These are phyloP conservation scores for Neonectria magnoliae DNA, from an alignment of 2,329 filamentous ascomycete species.

Conservation along the genomic window DNA sequence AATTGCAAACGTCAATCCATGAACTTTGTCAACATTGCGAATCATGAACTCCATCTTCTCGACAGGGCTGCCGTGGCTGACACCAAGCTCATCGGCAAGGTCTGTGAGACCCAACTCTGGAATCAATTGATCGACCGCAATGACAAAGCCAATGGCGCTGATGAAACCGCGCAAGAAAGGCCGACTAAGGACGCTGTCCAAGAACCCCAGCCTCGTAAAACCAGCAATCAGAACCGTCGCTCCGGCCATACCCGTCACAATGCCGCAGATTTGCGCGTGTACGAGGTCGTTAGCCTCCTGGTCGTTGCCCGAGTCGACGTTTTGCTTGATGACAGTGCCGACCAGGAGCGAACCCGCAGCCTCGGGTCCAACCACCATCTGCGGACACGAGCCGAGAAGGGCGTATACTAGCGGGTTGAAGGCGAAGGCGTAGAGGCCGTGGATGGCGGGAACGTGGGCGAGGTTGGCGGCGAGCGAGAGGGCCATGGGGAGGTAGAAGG, in stretches of 20 bases:
- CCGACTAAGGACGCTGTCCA: slow-evolving; percentile 92
- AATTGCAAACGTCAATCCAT: slow-evolving; percentile 79
- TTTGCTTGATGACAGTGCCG: slow-evolving; percentile 84
- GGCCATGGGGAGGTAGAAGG: slow-evolving; percentile 97
- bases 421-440: slow-evolving; percentile 93
- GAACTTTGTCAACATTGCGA: slow-evolving; percentile 70
- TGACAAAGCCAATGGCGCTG: slow-evolving; percentile 95
- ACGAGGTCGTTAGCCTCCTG: slow-evolving; percentile 72
- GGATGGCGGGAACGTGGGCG: slow-evolving; percentile 90
- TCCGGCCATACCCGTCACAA: slow-evolving; percentile 88
- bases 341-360: slow-evolving; percentile 92
- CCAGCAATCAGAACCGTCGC: slow-evolving; percentile 90
- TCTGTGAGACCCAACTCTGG: slow-evolving; percentile 84
- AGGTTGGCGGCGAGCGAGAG: slow-evolving; percentile 93
- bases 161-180: slow-evolving; percentile 97
- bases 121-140: slow-evolving; percentile 92
- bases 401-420: slow-evolving; percentile 94
- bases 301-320: slow-evolving; percentile 72
- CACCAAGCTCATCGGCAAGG: slow-evolving; percentile 70
- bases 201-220: slow-evolving; percentile 84
- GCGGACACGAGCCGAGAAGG: slow-evolving; percentile 87
- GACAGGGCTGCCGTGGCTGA: slow-evolving; percentile 85
- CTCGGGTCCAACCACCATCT: slow-evolving; percentile 95
- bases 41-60: slow-evolving; percentile 87
- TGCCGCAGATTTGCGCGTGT: slow-evolving; percentile 86